Evolutionary conservation across 192 early-diverging fungal species (phyloP).

Genomic region (Gryganskiella cystojenkinii): DNA sequence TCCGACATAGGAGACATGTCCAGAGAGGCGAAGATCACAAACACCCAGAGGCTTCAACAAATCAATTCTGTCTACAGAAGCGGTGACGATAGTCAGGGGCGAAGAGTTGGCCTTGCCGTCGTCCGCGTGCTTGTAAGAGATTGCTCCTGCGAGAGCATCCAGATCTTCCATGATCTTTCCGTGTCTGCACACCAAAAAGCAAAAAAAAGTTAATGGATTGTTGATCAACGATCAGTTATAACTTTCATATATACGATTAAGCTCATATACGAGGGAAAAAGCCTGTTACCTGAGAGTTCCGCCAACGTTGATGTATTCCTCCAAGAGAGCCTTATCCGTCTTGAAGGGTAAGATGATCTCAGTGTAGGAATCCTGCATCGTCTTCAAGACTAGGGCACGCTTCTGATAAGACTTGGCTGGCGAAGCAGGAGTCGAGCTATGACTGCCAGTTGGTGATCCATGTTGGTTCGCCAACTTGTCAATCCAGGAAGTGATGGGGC

Average conservation of each 20-base stretch:
- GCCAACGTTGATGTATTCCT: slow-evolving; percentile 81
- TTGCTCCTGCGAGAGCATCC: slow-evolving; percentile 82
- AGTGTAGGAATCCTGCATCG: slow-evolving; percentile 77
- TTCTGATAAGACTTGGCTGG: slow-evolving; percentile 19
- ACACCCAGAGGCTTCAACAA: slow-evolving; percentile 67
- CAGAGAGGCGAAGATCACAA: slow-evolving; percentile 78
- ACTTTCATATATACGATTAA: no score
- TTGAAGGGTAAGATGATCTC: slow-evolving; percentile 85
- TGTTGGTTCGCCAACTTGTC: slow-evolving; percentile 46
- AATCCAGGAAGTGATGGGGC: slow-evolving; percentile 56
- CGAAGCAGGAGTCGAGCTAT: neutral
- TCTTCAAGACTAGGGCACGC: slow-evolving; percentile 57
- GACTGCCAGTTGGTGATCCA: slow-evolving; percentile 15
- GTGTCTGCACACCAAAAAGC: slow-evolving; percentile 44
- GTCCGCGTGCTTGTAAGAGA: slow-evolving; percentile 77
- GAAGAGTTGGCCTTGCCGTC: slow-evolving; percentile 30
- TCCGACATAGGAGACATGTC: slow-evolving; percentile 86
- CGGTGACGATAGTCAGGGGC: slow-evolving; percentile 85
- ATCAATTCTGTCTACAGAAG: slow-evolving; percentile 88
- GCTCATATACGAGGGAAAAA: neutral
- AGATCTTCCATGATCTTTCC: slow-evolving; percentile 88
- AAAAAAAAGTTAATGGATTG: slow-evolving; percentile 10
- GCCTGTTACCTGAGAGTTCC: slow-evolving; percentile 69
- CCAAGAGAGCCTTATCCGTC: slow-evolving; percentile 71
- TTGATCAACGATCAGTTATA: no score